Percentiles rank a stretch among this genome's conserved stretches.
phyloP scores from a whole-genome alignment of 2,329 filamentous ascomycete genomes.

The Phialophora verrucosa region DNA sequence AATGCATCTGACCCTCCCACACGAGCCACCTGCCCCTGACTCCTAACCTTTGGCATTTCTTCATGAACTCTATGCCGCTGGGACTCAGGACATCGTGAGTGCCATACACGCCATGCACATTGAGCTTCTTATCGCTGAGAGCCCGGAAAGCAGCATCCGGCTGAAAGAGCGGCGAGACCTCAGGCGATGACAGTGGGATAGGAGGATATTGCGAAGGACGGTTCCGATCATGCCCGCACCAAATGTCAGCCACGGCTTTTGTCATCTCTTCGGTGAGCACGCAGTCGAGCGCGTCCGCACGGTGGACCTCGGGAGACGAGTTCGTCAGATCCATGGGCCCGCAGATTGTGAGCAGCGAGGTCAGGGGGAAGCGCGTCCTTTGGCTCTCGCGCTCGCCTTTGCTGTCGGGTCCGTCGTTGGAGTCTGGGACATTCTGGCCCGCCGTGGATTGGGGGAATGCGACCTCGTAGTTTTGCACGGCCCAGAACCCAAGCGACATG shows the following conservation, averaged over 20 bases:
- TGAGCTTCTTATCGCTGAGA: constrained; percentile 50
- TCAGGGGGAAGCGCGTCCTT: constrained; percentile 14
- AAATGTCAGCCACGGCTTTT: constrained; percentile 13
- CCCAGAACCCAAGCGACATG: constrained; percentile 43
- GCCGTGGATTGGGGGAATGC: not conserved
- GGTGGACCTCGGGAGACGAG: constrained; percentile 52
- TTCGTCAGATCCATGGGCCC: constrained; percentile 58
- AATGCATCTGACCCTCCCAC: constrained; percentile 67
- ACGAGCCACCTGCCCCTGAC: constrained; percentile 62
- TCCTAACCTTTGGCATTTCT: constrained; percentile 51
- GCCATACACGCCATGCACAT: constrained; percentile 60
- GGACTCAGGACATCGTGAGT: constrained; percentile 61
- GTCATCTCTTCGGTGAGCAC: constrained; percentile 53
- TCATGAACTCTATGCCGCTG: constrained; percentile 57
- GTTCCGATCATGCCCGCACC: constrained; percentile 14
- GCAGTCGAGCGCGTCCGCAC: constrained; percentile 52
- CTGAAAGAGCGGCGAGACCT: constrained; percentile 56
- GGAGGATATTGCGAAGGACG: not conserved
- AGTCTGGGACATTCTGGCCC: not conserved
- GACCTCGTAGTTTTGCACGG: constrained; percentile 18
- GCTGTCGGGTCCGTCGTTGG: not conserved
- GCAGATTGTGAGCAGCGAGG: constrained; percentile 52
- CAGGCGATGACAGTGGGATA: constrained; percentile 44
- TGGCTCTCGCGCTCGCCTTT: not conserved
- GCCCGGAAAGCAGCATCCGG: constrained; percentile 47